Evolutionary conservation across 768 basidiomycete species (phyloP).

Genomic region (Mycena polygramma): DNA sequence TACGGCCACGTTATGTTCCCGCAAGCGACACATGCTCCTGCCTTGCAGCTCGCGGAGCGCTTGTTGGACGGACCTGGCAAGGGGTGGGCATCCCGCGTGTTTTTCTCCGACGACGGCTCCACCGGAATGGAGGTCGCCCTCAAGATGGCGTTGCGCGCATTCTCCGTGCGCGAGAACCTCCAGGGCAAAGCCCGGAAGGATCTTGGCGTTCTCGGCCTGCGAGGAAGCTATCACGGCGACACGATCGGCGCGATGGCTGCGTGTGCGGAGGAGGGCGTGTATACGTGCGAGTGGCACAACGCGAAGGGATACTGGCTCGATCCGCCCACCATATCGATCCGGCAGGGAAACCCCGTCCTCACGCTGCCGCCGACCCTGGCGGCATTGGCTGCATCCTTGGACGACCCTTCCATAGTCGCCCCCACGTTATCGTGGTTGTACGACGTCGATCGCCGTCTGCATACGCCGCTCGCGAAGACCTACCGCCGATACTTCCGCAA

Average conservation of each 20-base stretch:
- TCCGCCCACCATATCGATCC: slow-evolving; percentile 82
- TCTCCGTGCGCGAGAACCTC: slow-evolving; percentile 56
- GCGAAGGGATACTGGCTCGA: slow-evolving; percentile 96
- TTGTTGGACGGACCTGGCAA: slow-evolving; percentile 85
- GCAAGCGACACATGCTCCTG: slow-evolving; percentile 87
- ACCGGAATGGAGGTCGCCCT: slow-evolving; percentile 98
- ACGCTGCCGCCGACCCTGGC: slow-evolving; percentile 65
- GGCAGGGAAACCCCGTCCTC: slow-evolving; percentile 68
- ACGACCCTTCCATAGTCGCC: slow-evolving; percentile 40
- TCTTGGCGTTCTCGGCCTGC: slow-evolving; percentile 86
- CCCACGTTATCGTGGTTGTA: slow-evolving; percentile 75
- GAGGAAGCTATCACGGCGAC: slow-evolving; percentile 97
- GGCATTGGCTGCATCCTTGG: slow-evolving; percentile 41
- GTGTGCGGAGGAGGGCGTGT: slow-evolving; percentile 85
- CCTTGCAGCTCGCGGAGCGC: slow-evolving; percentile 85
- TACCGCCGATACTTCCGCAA: slow-evolving; percentile 74
- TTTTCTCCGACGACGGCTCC: slow-evolving; percentile 95
- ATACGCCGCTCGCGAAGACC: slow-evolving; percentile 68
- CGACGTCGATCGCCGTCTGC: slow-evolving; percentile 72
- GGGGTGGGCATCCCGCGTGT: slow-evolving; percentile 92
- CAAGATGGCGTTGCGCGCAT: slow-evolving; percentile 94
- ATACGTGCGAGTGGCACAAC: slow-evolving; percentile 96
- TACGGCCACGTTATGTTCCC: slow-evolving; percentile 99
- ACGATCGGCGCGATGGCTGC: slow-evolving; percentile 99
- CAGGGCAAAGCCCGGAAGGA: slow-evolving; percentile 56